phyloP scores from a whole-genome alignment of 306 rosid genomes.

The Cicer judaicum region DNA sequence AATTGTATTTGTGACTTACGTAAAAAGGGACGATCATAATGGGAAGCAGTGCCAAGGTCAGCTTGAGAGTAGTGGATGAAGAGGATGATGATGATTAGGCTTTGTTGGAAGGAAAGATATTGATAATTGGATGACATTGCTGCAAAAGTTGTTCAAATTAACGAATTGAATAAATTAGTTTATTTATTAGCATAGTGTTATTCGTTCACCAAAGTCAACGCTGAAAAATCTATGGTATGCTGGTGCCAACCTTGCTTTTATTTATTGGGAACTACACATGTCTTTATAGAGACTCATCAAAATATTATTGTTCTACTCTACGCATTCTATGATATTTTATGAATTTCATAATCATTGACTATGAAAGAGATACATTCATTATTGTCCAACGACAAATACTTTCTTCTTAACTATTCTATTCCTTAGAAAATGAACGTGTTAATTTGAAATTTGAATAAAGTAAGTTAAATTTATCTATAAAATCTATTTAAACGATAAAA shows the following conservation, averaged over 20 bases:
- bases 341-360: neutral
- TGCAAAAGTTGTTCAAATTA: conserved; percentile 1
- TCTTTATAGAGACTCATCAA: neutral
- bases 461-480: no score
- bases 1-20: conserved; percentile 49
- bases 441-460: no score
- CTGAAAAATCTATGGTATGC: neutral
- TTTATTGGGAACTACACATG: neutral
- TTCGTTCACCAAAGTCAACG: neutral
- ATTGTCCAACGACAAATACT: neutral
- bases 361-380: no score
- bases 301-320: neutral
- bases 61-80: conserved; percentile 45
- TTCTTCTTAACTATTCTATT: no score
- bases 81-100: conserved; percentile 37
- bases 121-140: conserved; percentile 38
- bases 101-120: neutral
- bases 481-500: no score
- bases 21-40: conserved; percentile 60
- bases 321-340: neutral
- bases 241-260: neutral
- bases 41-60: conserved; percentile 73
- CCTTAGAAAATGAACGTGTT: no score
- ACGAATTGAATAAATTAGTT: neutral
- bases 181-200: neutral